Evolutionary conservation across 1,139 yeast species (phyloP), one percentile per base, ranked within the genome.

Genomic region (Taphrina confusa): DNA sequence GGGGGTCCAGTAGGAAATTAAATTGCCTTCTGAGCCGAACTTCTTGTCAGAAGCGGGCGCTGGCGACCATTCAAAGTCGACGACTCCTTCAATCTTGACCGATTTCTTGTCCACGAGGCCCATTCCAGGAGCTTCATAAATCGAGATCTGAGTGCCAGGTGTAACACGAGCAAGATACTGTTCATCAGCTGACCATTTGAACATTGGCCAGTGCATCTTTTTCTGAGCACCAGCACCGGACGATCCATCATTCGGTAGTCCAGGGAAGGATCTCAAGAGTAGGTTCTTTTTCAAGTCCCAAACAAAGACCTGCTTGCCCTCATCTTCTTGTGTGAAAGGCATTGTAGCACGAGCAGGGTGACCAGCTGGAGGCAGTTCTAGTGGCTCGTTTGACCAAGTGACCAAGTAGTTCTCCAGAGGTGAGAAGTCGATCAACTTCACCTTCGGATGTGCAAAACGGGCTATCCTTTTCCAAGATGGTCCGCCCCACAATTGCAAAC

Each of bases 401-500:
- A 92, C 95, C 75, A 94, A 78, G 72, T 80, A 94, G 69, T 84
- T 86, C 75, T 94, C 98, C 70, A 83, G 84, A 63, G 97, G 97
- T 37, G 97, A 90, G 69, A 92, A 87, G 72, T 91, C 96, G 64
- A 92, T 80, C 67, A 90, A 81, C 73, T 95, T 83, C 57, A 90
- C 97, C 70, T 88, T 90, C 65, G 89, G 90, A 73, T 94, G 99
- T 65, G 85, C 80, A 71, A 87, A 89, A 74, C 90, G 85, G 68
- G 81, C 83, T 67, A 90, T 78, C 69, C 87, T 81, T 66, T 80
- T 81, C 73, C 90, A 90, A 49, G 82, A 80, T 57, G 82, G 81
- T 65, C 97, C 97, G 72, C 97, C 98, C 95, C 97, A 92, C 36
- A 94, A 81, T 73, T 90, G 95, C 61, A 90, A 83, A 78, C 98